Base-by-base conservation (phyloP, 768 basidiomycete genomes). In the Lactarius psammicola region DNA sequence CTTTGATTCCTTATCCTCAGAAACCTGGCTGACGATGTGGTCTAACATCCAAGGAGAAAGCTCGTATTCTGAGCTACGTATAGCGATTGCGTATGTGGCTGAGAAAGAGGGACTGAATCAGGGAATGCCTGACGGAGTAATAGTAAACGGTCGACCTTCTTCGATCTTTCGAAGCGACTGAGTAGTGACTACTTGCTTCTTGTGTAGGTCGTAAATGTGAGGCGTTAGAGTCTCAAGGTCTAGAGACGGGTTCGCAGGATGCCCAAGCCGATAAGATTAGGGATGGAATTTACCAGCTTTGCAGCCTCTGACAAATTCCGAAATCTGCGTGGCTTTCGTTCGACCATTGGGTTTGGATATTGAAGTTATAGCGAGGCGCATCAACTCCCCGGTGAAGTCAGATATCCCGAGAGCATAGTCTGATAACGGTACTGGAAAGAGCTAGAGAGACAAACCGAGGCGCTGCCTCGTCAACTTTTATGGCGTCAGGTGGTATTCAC, bases 151-250 rank as follows among this genome's bases (percentile, higher is more conserved):
- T 81, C 63, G 68, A 96, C 95, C 94, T 71, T 89, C 85, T 81
- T 99, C 96, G 59, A 98, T 95, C 77, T 98, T 99, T 72, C 87
- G 85, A 9, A 99, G 80, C n/a, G 94, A 96, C 71, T 91, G 87
- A 3, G 82, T 77, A 0, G 95, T 96, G 20, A 96, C 91, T 3
- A 78, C 74, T 73, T 97, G 94, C 77, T 99, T 99, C 79, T 92
- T 95, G 62, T 81, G 80, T 49, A 99, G 79, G 56, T 90, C 88
- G 53, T 81, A 81, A 57, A 93, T 80, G 72, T 86, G 80, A 0
- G 89, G 86, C 1, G 86, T 85, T 69, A 92, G 84, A 15, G 78
- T 80, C 71, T 95, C 94, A 72, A 96, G 92, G 72, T 90, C 95
- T 89, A 70, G 17, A 53, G 42, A 60, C 6, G 30, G 23, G 55